A percentile compares a stretch with the other conserved stretches of the same genome.
phyloP scores from a whole-genome alignment of 345 rosid genomes.

The Psidium guajava region DNA sequence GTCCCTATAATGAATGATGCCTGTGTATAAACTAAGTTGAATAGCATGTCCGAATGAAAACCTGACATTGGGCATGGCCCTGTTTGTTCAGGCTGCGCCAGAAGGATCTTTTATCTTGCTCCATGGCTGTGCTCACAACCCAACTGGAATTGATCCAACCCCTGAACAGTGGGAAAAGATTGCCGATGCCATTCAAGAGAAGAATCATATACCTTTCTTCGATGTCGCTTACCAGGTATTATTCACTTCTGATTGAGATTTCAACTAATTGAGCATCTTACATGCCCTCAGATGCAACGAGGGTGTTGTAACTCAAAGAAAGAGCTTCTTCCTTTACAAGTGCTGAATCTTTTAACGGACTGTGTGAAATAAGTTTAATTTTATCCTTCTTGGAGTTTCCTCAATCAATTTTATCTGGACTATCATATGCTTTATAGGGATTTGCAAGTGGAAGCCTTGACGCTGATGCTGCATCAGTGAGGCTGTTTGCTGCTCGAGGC shows the following conservation, averaged over 20 bases:
- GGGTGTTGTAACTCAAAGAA: not conserved
- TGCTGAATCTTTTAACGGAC: not conserved
- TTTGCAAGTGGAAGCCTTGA: constrained; percentile 99
- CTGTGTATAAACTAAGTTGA: not conserved
- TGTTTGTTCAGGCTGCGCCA: constrained; percentile 62
- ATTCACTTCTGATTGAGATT: not conserved
- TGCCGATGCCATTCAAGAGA: constrained; percentile 87
- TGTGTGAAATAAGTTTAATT: not conserved
- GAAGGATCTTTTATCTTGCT: constrained; percentile 90
- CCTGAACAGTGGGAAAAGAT: constrained; percentile 86
- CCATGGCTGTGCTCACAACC: constrained; percentile 99
- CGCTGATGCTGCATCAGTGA: constrained; percentile 80
- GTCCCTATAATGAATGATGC: not conserved
- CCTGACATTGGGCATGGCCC: not conserved
- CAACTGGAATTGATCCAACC: constrained; percentile 97
- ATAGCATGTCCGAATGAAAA: not conserved
- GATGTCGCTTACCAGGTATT: constrained; percentile 97
- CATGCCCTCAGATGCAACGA: not conserved
- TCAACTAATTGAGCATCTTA: not conserved
- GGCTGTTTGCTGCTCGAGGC: constrained; percentile 73
- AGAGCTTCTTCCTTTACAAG: not conserved
- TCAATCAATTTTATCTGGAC: not conserved
- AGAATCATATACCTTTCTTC: constrained; percentile 88
- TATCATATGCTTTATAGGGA: constrained; percentile 32
- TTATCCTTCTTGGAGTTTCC: not conserved